These are phyloP conservation scores for Candida smagusa DNA, from an alignment of 1,139 yeast genomes.

Conservation along the genomic window DNA sequence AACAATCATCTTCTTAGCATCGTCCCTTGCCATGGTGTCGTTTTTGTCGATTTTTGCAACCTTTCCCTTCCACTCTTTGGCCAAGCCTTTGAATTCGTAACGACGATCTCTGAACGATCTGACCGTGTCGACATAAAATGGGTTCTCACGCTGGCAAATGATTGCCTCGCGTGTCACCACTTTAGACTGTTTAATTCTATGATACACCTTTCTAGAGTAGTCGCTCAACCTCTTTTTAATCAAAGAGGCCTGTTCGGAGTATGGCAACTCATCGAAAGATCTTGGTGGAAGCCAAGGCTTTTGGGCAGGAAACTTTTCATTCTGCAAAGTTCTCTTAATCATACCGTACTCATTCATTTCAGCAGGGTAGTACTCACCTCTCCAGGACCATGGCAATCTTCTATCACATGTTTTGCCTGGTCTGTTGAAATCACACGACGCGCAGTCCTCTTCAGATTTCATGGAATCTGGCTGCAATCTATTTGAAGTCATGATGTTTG, in stretches of 20 bases:
- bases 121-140: slow-evolving; percentile 93
- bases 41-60: slow-evolving; percentile 48
- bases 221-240: slow-evolving; percentile 81
- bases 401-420: slow-evolving; percentile 95
- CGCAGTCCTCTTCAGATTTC: slow-evolving; percentile 94
- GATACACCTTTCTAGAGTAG: slow-evolving; percentile 82
- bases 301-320: slow-evolving; percentile 70
- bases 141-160: slow-evolving; percentile 96
- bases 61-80: slow-evolving; percentile 92
- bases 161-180: slow-evolving; percentile 89
- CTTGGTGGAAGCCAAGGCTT: slow-evolving; percentile 55
- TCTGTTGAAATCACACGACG: slow-evolving; percentile 93
- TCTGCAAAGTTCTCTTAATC: slow-evolving; percentile 80
- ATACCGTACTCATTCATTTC: slow-evolving; percentile 87
- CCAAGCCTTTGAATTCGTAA: slow-evolving; percentile 90
- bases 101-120: slow-evolving; percentile 93
- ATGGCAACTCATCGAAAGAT: slow-evolving; percentile 70
- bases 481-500: slow-evolving; percentile 97
- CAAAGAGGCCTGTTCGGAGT: slow-evolving; percentile 72
- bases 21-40: slow-evolving; percentile 66
- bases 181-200: slow-evolving; percentile 75
- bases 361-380: slow-evolving; percentile 94
- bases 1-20: slow-evolving; percentile 90
- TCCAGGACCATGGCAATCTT: slow-evolving; percentile 94
- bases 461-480: slow-evolving; percentile 97